Conservation (phyloP, 805 yeast species). For the Metschnikowia gruessii region DNA sequence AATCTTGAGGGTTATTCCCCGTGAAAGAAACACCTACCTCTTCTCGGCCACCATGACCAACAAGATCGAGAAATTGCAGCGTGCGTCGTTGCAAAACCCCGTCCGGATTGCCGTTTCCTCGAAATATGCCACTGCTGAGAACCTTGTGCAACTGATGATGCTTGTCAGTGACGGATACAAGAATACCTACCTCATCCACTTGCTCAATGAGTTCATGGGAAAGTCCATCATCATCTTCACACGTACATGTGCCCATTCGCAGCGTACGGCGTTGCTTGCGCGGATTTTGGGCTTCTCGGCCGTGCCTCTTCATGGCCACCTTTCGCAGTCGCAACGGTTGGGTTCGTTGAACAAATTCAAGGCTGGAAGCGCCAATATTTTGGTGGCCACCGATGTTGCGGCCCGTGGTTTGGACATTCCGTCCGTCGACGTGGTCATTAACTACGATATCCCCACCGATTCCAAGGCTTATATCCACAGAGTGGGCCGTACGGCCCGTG, state of each 20-base stretch:
- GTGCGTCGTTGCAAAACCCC: constrained; percentile 87
- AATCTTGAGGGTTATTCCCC: constrained; percentile 79
- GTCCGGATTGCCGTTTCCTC: constrained; percentile 87
- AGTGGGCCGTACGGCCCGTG: constrained; percentile 96
- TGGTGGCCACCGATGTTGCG: constrained; percentile 86
- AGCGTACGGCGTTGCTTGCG: constrained; percentile 78
- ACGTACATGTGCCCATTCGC: constrained; percentile 93
- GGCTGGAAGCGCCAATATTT: constrained; percentile 62
- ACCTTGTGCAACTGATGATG: constrained; percentile 84
- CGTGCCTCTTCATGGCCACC: constrained; percentile 91
- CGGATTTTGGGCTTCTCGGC: constrained; percentile 83
- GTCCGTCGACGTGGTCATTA: constrained; percentile 70
- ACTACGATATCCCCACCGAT: constrained; percentile 79
- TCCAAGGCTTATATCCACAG: constrained; percentile 82
- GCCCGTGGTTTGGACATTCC: constrained; percentile 88
- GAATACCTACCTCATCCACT: constrained; percentile 79
- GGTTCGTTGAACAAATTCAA: constrained; percentile 81
- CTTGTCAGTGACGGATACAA: constrained; percentile 91
- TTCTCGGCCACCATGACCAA: constrained; percentile 98
- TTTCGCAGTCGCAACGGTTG: constrained; percentile 78
- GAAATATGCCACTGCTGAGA: constrained; percentile 90
- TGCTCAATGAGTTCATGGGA: constrained; percentile 79
- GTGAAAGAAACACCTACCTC: constrained; percentile 76
- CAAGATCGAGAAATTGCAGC: constrained; percentile 88
- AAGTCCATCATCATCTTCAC: constrained; percentile 88